A percentile compares a stretch with the other conserved stretches of the same genome.
Evolutionary conservation across 2,329 filamentous ascomycete genomes (phyloP).

Genomic region (Calonectria pseudoreteaudii): DNA sequence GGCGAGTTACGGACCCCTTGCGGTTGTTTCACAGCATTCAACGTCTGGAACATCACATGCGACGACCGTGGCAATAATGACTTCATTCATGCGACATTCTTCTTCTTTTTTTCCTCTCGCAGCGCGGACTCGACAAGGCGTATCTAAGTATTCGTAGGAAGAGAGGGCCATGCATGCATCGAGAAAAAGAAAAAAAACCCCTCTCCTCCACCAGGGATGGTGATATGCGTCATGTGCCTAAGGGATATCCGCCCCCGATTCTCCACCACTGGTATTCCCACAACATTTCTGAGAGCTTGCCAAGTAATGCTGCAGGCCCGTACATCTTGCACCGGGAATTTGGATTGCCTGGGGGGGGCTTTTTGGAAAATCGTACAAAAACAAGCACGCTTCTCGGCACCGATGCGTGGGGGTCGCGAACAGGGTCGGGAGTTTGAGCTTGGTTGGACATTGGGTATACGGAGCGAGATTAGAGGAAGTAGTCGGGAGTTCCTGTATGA

Average conservation of each 20-base stretch:
- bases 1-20: background rate
- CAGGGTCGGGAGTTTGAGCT: slow-evolving; percentile 35
- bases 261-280: slow-evolving; percentile 24
- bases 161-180: slow-evolving; percentile 29
- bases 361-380: slow-evolving; percentile 46
- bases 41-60: background rate
- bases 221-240: slow-evolving; percentile 27
- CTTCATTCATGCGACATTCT: slow-evolving; percentile 35
- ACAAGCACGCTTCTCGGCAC: slow-evolving; percentile 35
- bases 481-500: slow-evolving; percentile 83
- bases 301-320: slow-evolving; percentile 33
- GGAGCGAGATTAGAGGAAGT: slow-evolving; percentile 83
- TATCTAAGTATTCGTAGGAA: slow-evolving; percentile 41
- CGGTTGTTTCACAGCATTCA: slow-evolving; percentile 5
- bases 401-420: slow-evolving; percentile 27
- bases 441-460: slow-evolving; percentile 42
- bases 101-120: slow-evolving; percentile 39
- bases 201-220: slow-evolving; percentile 24
- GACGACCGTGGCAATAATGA: background rate
- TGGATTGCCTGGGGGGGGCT: slow-evolving; percentile 28
- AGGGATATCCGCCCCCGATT: slow-evolving; percentile 23
- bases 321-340: slow-evolving; percentile 37
- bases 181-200: slow-evolving; percentile 26
- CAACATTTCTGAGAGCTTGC: slow-evolving; percentile 31
- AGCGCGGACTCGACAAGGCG: slow-evolving; percentile 43